Conservation (phyloP, 176 grass and related monocot species). For the Poa pratensis region DNA sequence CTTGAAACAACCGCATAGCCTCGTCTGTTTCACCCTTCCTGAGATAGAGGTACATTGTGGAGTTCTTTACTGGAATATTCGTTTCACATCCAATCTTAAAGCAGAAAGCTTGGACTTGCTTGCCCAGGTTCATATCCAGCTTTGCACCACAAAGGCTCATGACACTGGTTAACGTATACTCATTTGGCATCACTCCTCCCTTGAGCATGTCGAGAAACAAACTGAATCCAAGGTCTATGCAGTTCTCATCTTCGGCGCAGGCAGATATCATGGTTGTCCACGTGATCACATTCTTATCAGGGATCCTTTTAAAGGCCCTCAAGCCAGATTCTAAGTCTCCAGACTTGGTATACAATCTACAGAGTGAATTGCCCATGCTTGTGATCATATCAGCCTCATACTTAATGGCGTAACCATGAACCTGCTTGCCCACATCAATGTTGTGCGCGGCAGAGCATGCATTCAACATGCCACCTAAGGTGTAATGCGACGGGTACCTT, state of each 20-base stretch:
- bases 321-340: constrained; percentile 56
- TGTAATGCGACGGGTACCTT: constrained; percentile 63
- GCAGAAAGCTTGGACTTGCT: constrained; percentile 75
- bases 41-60: constrained; percentile 80
- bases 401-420: constrained; percentile 70
- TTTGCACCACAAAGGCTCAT: constrained; percentile 66
- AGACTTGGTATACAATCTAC: constrained; percentile 69
- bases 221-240: constrained; percentile 54
- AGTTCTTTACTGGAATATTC: constrained; percentile 69
- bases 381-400: constrained; percentile 53
- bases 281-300: constrained; percentile 76
- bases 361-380: constrained; percentile 68
- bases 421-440: constrained; percentile 56
- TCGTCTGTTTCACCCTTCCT: constrained; percentile 66
- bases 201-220: constrained; percentile 74
- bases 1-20: constrained; percentile 66
- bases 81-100: constrained; percentile 65
- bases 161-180: constrained; percentile 73
- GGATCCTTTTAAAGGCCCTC: constrained; percentile 55
- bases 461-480: constrained; percentile 55
- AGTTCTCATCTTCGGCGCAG: constrained; percentile 65
- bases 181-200: constrained; percentile 62
- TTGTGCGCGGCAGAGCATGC: constrained; percentile 42
- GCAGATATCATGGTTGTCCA: constrained; percentile 82
- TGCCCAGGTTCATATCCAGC: constrained; percentile 70